Percentiles rank a stretch among this genome's conserved stretches.
These are phyloP conservation scores for Pyricularia sp. DNA, from an alignment of 2,329 filamentous ascomycete species.

Conservation along the genomic window DNA sequence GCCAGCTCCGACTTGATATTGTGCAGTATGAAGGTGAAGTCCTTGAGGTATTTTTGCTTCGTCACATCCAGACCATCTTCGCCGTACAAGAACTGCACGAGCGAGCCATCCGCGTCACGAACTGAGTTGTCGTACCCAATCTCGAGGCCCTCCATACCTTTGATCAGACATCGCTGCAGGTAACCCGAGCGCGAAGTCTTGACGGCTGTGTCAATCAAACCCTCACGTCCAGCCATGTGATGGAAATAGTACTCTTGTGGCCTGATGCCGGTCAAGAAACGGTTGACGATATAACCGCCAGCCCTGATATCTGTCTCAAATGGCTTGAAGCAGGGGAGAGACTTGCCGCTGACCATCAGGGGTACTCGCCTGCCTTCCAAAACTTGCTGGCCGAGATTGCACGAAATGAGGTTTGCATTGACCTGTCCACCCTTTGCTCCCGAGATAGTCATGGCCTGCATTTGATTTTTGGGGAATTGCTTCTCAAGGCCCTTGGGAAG, in stretches of 20 bases:
- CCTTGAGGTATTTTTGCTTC: slow-evolving; percentile 82
- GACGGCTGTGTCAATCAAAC: slow-evolving; percentile 96
- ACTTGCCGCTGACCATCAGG: slow-evolving; percentile 96
- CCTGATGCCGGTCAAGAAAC: slow-evolving; percentile 94
- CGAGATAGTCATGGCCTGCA: slow-evolving; percentile 97
- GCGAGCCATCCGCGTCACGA: slow-evolving; percentile 82
- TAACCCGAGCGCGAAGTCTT: slow-evolving; percentile 98
- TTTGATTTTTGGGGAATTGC: slow-evolving; percentile 91
- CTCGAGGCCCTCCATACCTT: slow-evolving; percentile 92
- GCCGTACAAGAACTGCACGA: slow-evolving; percentile 93
- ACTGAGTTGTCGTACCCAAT: slow-evolving; percentile 93
- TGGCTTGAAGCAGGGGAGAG: slow-evolving; percentile 84
- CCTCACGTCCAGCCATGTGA: slow-evolving; percentile 97
- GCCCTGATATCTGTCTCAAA: slow-evolving; percentile 85
- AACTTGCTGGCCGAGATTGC: slow-evolving; percentile 94
- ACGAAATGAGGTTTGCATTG: slow-evolving; percentile 96
- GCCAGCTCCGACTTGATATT: slow-evolving; percentile 77
- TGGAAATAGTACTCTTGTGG: slow-evolving; percentile 99
- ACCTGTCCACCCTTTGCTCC: slow-evolving; percentile 89
- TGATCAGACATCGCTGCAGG: slow-evolving; percentile 92
- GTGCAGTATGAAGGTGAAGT: slow-evolving; percentile 83
- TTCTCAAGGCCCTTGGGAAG: slow-evolving; percentile 79
- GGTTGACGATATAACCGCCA: slow-evolving; percentile 87
- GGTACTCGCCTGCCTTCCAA: slow-evolving; percentile 91
- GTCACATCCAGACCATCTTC: slow-evolving; percentile 93